Conservation (phyloP, 2,329 filamentous ascomycete genomes). For the Stagonosporopsis cucurbitacearum region DNA sequence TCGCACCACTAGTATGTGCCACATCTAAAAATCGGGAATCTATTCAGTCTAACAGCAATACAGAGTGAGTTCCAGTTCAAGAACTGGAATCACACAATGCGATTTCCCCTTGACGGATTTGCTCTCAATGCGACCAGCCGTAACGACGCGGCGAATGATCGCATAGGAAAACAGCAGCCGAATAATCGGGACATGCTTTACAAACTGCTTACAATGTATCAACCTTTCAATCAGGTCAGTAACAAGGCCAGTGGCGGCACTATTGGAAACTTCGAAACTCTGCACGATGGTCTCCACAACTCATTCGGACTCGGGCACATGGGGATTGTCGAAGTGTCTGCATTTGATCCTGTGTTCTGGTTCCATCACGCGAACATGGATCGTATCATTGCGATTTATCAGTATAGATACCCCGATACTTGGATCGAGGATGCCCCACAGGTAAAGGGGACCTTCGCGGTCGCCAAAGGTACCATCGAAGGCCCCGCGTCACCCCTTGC, state of each 20-base stretch:
- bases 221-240: constrained; percentile 41
- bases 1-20: constrained; percentile 34
- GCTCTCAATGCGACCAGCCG: constrained; percentile 36
- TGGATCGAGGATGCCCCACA: constrained; percentile 36
- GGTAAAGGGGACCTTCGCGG: constrained; percentile 32
- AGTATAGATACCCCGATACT: constrained; percentile 41
- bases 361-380: constrained; percentile 35
- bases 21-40: background rate
- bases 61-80: constrained; percentile 42
- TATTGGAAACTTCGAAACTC: constrained; percentile 42
- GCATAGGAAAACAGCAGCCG: constrained; percentile 35
- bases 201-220: constrained; percentile 41
- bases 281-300: constrained; percentile 43
- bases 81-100: constrained; percentile 43
- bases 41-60: background rate
- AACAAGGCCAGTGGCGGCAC: constrained; percentile 42
- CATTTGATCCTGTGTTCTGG: constrained; percentile 44
- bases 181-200: constrained; percentile 43
- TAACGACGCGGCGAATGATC: constrained; percentile 35
- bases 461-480: constrained; percentile 27
- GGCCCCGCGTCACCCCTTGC: constrained; percentile 31
- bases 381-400: constrained; percentile 17
- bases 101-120: constrained; percentile 33
- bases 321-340: constrained; percentile 41
- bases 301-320: constrained; percentile 53